These are phyloP conservation scores for Backusella mclennaniae DNA, from an alignment of 192 early-diverging fungal genomes.

Conservation along the genomic window DNA sequence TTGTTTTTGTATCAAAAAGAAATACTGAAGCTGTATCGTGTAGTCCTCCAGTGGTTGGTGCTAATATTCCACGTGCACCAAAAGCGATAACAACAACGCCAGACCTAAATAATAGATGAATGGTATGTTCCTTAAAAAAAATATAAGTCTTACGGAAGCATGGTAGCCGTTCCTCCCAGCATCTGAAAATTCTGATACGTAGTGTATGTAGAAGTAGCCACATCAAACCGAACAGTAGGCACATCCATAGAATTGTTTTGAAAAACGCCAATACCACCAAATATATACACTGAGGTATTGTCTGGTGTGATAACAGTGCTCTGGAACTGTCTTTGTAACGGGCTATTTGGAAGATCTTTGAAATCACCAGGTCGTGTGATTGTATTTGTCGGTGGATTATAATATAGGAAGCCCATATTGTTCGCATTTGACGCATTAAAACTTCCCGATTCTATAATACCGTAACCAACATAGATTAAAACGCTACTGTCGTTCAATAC, in stretches of 20 bases:
- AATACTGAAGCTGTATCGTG: neutral
- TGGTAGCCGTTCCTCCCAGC: neutral
- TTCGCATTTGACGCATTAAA: rapidly evolving
- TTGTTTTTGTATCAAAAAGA: neutral
- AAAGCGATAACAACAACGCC: constrained; percentile 8
- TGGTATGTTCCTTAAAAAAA: neutral
- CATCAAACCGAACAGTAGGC: neutral
- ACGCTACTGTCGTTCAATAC: neutral
- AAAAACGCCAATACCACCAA: neutral
- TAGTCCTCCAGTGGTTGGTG: neutral
- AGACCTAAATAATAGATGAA: neutral
- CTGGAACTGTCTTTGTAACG: neutral
- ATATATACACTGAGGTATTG: neutral
- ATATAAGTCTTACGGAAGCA: neutral
- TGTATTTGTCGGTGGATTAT: neutral
- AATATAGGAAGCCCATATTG: neutral
- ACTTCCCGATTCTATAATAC: neutral
- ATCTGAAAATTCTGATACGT: neutral
- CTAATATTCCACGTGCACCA: neutral
- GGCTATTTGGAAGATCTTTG: neutral
- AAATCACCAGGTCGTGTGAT: neutral
- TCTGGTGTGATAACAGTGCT: neutral
- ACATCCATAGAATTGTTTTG: neutral
- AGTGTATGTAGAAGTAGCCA: neutral
- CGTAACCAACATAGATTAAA: neutral